These are phyloP conservation scores for Boletus eberwhitei DNA, from an alignment of 768 basidiomycete genomes.

Conservation along the genomic window DNA sequence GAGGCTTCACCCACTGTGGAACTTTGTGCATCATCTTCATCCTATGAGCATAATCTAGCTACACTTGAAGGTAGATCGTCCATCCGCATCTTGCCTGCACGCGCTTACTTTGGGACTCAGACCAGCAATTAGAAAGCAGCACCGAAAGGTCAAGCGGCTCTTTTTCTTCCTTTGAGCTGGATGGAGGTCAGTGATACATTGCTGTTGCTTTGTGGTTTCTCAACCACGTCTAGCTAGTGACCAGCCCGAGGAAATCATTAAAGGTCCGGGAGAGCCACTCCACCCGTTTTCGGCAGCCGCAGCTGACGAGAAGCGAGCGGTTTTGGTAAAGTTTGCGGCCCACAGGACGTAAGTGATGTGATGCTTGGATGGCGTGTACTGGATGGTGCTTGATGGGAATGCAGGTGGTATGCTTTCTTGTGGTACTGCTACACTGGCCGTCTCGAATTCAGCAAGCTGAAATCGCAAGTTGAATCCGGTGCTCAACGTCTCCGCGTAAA, in stretches of 20 bases:
- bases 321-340: constrained; percentile 14
- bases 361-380: not conserved
- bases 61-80: not conserved
- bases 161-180: constrained; percentile 10
- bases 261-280: not conserved
- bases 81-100: not conserved
- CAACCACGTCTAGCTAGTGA: constrained; percentile 6
- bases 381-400: not conserved
- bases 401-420: constrained; percentile 24
- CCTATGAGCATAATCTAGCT: not conserved
- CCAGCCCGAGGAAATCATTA: constrained; percentile 6
- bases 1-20: not conserved
- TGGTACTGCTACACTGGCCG: constrained; percentile 27
- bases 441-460: constrained; percentile 15
- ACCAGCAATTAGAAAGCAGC: not conserved
- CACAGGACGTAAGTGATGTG: constrained; percentile 15
- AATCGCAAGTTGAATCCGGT: constrained; percentile 11
- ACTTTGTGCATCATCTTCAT: not conserved
- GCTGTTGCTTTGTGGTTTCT: not conserved
- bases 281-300: not conserved
- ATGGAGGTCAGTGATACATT: constrained; percentile 1
- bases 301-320: not conserved
- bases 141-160: not conserved
- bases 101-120: constrained; percentile 3
- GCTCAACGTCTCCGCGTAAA: not conserved